phyloP scores from a whole-genome alignment of 306 rosid genomes.

The Glycyrrhiza uralensis region DNA sequence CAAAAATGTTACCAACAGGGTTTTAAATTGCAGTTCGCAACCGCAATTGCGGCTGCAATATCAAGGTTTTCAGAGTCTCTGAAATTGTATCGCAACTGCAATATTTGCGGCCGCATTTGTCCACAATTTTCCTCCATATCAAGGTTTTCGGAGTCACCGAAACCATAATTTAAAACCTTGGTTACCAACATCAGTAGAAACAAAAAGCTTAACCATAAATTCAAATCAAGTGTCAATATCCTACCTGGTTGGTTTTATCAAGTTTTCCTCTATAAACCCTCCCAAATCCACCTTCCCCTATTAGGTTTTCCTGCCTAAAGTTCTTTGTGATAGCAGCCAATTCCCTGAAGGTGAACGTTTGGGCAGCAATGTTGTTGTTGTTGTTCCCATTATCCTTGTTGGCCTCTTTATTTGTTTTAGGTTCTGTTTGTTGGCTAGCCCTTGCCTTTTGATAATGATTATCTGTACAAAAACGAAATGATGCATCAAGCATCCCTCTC shows the following conservation, averaged over 20 bases:
- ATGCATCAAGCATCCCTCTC: neutral
- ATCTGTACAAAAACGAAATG: slow-evolving; percentile 37
- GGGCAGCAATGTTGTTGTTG: slow-evolving; percentile 65
- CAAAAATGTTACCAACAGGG: neutral
- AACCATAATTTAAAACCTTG: no score
- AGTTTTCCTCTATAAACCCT: slow-evolving; percentile 85
- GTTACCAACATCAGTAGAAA: no score
- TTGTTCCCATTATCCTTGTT: slow-evolving; percentile 38
- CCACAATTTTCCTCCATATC: no score
- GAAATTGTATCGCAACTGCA: no score
- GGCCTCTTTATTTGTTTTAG: slow-evolving; percentile 31
- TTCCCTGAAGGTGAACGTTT: slow-evolving; percentile 80
- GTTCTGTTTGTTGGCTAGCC: slow-evolving; percentile 26
- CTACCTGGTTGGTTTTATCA: slow-evolving; percentile 69
- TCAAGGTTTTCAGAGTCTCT: no score
- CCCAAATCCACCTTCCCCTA: slow-evolving; percentile 97
- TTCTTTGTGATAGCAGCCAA: slow-evolving; percentile 81
- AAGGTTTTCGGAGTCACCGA: no score
- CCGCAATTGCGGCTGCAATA: no score
- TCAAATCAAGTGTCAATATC: neutral
- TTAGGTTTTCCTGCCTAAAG: slow-evolving; percentile 77
- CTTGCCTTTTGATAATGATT: slow-evolving; percentile 16
- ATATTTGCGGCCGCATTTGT: no score
- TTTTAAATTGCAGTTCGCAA: no score
- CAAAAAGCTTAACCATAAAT: neutral